phyloP scores from a whole-genome alignment of 164 flowering plant genomes.

The Echeveria elegans region DNA sequence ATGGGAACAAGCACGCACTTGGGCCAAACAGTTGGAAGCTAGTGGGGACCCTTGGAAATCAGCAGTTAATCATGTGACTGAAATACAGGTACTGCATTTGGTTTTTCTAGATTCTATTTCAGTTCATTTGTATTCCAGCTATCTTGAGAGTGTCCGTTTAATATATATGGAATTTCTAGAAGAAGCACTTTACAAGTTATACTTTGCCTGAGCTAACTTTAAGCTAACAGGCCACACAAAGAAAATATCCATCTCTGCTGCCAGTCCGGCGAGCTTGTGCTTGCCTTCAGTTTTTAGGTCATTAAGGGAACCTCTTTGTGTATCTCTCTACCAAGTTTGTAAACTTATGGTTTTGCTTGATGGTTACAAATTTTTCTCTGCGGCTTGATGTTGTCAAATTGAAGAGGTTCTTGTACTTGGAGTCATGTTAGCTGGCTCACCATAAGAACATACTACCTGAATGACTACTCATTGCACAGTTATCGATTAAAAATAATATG shows the following conservation, averaged over 20 bases:
- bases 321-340: background rate
- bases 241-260: background rate
- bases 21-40: conserved; percentile 94
- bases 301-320: background rate
- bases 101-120: background rate
- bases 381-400: background rate
- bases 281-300: background rate
- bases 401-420: background rate
- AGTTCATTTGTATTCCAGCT: background rate
- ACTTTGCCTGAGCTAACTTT: background rate
- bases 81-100: conserved; percentile 60
- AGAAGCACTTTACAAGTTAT: background rate
- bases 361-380: background rate
- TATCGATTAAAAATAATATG: background rate
- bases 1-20: conserved; percentile 96
- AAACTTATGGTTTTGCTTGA: background rate
- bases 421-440: background rate
- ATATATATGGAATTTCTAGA: background rate
- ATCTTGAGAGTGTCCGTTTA: background rate
- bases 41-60: conserved; percentile 78
- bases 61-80: conserved; percentile 84
- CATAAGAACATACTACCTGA: background rate
- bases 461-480: background rate
- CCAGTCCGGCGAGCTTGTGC: background rate
- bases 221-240: no score